Evolutionary conservation across 306 rosid species (phyloP).

Genomic region (Vigna hirtella): DNA sequence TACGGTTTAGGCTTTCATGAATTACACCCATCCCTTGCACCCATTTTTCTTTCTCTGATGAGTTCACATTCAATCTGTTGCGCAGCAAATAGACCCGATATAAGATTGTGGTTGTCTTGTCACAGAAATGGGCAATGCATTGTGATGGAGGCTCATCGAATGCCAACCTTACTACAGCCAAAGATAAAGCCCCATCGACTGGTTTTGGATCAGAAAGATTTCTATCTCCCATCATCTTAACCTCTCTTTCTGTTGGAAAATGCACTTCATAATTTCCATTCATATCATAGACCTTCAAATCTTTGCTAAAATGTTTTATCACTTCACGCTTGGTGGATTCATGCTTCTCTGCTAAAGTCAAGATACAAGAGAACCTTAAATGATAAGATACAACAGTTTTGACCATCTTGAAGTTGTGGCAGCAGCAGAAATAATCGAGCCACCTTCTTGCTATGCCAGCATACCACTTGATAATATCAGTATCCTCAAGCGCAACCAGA

Average conservation of each 20-base stretch:
- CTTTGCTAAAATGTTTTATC: constrained; percentile 81
- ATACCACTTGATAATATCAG: constrained; percentile 87
- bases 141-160: constrained; percentile 66
- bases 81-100: constrained; percentile 76
- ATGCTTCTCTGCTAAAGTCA: constrained; percentile 91
- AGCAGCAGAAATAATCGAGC: constrained; percentile 88
- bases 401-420: constrained; percentile 84
- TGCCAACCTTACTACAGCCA: constrained; percentile 77
- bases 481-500: constrained; percentile 77
- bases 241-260: constrained; percentile 88
- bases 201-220: constrained; percentile 85
- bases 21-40: constrained; percentile 74
- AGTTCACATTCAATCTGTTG: constrained; percentile 59
- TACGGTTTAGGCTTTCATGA: constrained; percentile 67
- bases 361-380: constrained; percentile 89
- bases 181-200: constrained; percentile 72
- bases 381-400: constrained; percentile 85
- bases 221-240: constrained; percentile 90
- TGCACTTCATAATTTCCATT: constrained; percentile 70
- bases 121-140: constrained; percentile 87
- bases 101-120: constrained; percentile 56
- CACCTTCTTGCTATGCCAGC: constrained; percentile 88
- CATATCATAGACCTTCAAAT: constrained; percentile 75
- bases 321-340: constrained; percentile 83
- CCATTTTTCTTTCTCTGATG: constrained; percentile 66